A percentile compares a stretch with the other conserved stretches of the same genome.
Evolutionary conservation across 139 green algal genomes (phyloP).

Genomic region (Closterium sp.): DNA sequence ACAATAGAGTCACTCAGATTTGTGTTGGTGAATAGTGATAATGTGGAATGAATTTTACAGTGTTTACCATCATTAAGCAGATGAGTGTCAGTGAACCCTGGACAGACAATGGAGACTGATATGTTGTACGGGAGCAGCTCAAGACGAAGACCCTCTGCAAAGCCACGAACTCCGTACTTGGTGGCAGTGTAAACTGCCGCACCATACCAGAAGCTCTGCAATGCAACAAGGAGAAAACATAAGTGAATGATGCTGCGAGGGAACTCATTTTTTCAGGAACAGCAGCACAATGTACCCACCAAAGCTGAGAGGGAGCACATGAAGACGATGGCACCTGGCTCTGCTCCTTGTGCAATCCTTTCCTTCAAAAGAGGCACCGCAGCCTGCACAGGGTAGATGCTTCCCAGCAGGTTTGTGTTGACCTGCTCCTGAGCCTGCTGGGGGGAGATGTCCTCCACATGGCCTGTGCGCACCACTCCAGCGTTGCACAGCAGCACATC

Average conservation of each 20-base stretch:
- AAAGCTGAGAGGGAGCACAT: conserved; percentile 11
- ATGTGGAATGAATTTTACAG: background rate
- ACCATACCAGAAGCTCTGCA: conserved; percentile 41
- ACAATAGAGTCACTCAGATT: too few species aligned
- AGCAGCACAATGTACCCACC: conserved; percentile 12
- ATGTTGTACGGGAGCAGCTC: conserved; percentile 40
- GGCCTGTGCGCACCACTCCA: conserved; percentile 6
- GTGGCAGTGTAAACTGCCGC: conserved; percentile 40
- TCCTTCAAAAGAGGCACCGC: conserved; percentile 15
- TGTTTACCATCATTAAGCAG: background rate
- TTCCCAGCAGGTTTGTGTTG: conserved; percentile 17
- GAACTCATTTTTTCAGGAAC: background rate
- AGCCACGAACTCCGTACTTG: conserved; percentile 47
- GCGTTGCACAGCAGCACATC: conserved; percentile 31
- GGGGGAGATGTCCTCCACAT: background rate
- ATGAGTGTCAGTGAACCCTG: conserved; percentile 50
- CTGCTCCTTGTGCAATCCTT: background rate
- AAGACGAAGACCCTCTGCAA: conserved; percentile 38
- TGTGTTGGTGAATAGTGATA: background rate
- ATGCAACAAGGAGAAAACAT: conserved; percentile 7
- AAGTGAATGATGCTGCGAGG: background rate
- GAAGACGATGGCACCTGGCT: conserved; percentile 16
- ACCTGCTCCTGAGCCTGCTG: conserved; percentile 5
- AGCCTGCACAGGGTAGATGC: conserved; percentile 14
- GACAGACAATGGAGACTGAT: conserved; percentile 40